A percentile compares a stretch with the other conserved stretches of the same genome.
phyloP scores from a whole-genome alignment of 306 rosid species.

The Fragaria vesca region DNA sequence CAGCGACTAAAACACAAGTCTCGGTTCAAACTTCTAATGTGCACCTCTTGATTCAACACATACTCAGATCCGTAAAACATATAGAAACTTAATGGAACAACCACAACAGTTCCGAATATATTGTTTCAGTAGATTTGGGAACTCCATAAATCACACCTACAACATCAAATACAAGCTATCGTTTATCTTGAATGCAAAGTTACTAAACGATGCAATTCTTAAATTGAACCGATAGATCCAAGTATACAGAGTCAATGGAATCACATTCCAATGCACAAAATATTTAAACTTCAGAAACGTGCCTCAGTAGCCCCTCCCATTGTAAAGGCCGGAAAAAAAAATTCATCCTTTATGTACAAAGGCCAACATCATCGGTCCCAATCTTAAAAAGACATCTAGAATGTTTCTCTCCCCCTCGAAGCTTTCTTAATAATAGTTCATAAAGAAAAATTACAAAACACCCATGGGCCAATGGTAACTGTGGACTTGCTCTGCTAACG shows the following conservation, averaged over 20 bases:
- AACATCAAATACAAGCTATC: background rate
- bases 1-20: background rate
- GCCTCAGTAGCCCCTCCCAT: conserved; percentile 48
- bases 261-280: conserved; percentile 50
- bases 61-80: background rate
- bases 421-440: conserved; percentile 52
- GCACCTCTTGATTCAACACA: background rate
- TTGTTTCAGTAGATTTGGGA: background rate
- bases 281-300: conserved; percentile 39
- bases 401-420: conserved; percentile 49
- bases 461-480: conserved; percentile 24
- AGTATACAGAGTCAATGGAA: conserved; percentile 50
- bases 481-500: conserved; percentile 37
- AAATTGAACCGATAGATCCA: conserved; percentile 39
- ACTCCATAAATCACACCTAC: background rate
- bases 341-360: conserved; percentile 78
- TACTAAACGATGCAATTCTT: conserved; percentile 33
- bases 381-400: conserved; percentile 39
- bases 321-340: conserved; percentile 57
- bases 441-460: conserved; percentile 49
- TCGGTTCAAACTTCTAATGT: background rate
- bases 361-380: conserved; percentile 65
- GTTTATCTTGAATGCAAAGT: background rate
- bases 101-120: background rate
- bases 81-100: background rate